Evolutionary conservation across 352 stramenopile genomes (phyloP).

Genomic region (Pythium plurisporium): DNA sequence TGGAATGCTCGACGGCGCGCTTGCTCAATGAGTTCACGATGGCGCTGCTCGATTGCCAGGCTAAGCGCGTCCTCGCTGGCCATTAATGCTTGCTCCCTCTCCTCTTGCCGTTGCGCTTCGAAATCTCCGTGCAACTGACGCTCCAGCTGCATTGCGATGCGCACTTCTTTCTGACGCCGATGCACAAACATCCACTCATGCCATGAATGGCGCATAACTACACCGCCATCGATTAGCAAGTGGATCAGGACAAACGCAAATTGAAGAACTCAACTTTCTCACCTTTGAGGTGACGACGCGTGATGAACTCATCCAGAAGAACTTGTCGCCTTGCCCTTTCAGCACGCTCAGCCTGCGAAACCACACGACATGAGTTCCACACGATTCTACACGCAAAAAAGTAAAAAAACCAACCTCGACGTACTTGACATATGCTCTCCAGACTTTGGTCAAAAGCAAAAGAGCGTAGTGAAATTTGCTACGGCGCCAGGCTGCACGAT

Average conservation of each 20-base stretch:
- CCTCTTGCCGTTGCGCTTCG: slow-evolving; percentile 22
- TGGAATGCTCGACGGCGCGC: slow-evolving; percentile 37
- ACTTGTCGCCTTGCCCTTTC: slow-evolving; percentile 25
- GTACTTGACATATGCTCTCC: slow-evolving; percentile 18
- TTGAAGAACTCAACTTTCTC: neutral
- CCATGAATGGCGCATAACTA: slow-evolving; percentile 17
- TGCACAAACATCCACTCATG: slow-evolving; percentile 38
- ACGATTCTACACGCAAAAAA: neutral
- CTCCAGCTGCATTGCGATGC: slow-evolving; percentile 34
- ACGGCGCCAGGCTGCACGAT: slow-evolving; percentile 34
- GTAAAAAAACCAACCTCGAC: slow-evolving; percentile 30
- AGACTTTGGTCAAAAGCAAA: slow-evolving; percentile 2
- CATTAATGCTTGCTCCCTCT: slow-evolving; percentile 35
- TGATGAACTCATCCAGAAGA: slow-evolving; percentile 28
- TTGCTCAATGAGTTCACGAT: slow-evolving; percentile 25
- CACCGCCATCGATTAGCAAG: no score
- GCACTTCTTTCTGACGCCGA: slow-evolving; percentile 37
- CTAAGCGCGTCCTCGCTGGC: slow-evolving; percentile 45
- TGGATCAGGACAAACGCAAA: no score
- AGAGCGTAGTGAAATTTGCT: slow-evolving; percentile 23
- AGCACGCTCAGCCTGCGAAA: slow-evolving; percentile 27
- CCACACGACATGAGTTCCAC: no score
- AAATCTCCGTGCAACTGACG: slow-evolving; percentile 38
- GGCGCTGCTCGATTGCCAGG: slow-evolving; percentile 19
- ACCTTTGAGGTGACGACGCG: slow-evolving; percentile 34